Conservation (phyloP, 1,139 yeast genomes). For the Sugiyamaella paludigena region DNA sequence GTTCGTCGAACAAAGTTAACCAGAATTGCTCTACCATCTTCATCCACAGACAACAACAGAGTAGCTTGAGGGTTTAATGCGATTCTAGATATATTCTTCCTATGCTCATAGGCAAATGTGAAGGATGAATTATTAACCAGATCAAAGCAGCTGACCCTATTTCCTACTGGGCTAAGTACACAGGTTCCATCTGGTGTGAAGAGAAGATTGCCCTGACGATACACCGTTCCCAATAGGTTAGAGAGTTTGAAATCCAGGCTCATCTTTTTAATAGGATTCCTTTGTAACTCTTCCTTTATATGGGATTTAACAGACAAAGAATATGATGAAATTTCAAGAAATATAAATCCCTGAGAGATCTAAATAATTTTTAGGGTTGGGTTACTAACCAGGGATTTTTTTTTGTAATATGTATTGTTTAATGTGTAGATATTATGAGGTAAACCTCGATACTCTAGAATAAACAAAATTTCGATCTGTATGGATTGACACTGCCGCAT, state of each 20-base stretch:
- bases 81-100: constrained; percentile 74
- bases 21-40: constrained; percentile 87
- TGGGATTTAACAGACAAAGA: background rate
- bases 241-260: constrained; percentile 50
- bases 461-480: no score
- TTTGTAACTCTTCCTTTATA: no score
- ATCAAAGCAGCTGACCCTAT: constrained; percentile 86
- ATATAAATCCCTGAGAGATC: background rate
- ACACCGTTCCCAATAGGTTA: constrained; percentile 90
- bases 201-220: constrained; percentile 84
- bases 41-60: constrained; percentile 76
- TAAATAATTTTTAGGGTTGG: constrained; percentile 14
- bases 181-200: constrained; percentile 84
- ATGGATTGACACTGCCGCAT: no score
- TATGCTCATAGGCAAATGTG: constrained; percentile 90
- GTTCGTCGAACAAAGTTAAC: constrained; percentile 81
- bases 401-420: no score
- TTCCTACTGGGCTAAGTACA: constrained; percentile 89
- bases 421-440: no score
- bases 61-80: constrained; percentile 84
- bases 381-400: background rate
- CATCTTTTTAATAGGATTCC: constrained; percentile 18
- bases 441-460: no score
- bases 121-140: constrained; percentile 78
- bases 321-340: background rate